Evolutionary conservation across 345 rosid species (phyloP).

Genomic region (Kernera saxatilis): DNA sequence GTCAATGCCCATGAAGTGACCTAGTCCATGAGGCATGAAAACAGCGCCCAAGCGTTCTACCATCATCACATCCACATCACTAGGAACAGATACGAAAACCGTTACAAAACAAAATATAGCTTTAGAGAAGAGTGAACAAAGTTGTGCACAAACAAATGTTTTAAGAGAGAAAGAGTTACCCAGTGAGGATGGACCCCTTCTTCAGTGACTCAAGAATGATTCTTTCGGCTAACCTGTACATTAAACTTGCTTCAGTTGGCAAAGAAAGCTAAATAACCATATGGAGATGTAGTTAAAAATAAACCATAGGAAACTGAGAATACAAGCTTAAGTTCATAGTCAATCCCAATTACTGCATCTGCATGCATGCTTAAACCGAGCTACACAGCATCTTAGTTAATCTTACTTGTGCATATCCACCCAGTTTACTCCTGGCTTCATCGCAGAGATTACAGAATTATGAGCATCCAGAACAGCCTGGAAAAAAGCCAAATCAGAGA

Average conservation of each 20-base stretch:
- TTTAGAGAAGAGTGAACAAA: not conserved
- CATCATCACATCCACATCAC: conserved; percentile 82
- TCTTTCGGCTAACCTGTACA: conserved; percentile 76
- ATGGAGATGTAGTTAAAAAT: not conserved
- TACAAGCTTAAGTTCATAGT: not conserved
- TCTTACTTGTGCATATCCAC: conserved; percentile 93
- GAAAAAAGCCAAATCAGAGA: conserved; percentile 13
- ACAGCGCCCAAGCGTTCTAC: conserved; percentile 68
- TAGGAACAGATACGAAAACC: conserved; percentile 20
- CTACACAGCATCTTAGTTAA: not conserved
- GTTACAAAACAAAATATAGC: not conserved
- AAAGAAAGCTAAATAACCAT: not conserved
- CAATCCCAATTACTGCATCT: not conserved
- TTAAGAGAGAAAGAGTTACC: conserved; percentile 43
- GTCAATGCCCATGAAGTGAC: conserved; percentile 89
- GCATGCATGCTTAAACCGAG: not conserved
- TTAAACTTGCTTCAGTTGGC: conserved; percentile 15
- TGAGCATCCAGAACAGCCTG: conserved; percentile 91
- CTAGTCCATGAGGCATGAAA: conserved; percentile 97
- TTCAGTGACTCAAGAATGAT: conserved; percentile 62
- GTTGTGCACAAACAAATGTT: not conserved
- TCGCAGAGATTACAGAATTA: conserved; percentile 67
- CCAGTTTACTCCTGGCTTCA: conserved; percentile 90
- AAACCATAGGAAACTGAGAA: not conserved
- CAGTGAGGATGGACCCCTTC: conserved; percentile 55